phyloP scores from a whole-genome alignment of 768 basidiomycete species.

The Amanita polypyramis region DNA sequence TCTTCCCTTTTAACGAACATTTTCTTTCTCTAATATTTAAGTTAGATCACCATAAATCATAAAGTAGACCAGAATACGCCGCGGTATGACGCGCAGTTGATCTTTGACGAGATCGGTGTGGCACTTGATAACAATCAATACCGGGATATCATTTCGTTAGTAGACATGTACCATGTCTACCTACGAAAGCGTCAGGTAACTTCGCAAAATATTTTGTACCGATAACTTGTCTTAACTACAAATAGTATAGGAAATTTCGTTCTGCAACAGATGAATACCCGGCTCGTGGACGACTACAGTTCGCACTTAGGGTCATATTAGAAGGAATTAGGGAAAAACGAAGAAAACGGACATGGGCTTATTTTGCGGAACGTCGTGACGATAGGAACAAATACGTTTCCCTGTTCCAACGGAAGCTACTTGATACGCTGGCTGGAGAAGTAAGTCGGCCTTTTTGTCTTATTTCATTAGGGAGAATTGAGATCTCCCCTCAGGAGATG shows the following conservation, averaged over 20 bases:
- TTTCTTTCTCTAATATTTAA: slow-evolving; percentile 4
- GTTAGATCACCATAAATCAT: slow-evolving; percentile 74
- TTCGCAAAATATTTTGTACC: background rate
- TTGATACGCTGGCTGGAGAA: slow-evolving; percentile 37
- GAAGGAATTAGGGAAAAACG: slow-evolving; percentile 76
- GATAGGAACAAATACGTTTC: slow-evolving; percentile 79
- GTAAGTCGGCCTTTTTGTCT: slow-evolving; percentile 29
- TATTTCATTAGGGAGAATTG: background rate
- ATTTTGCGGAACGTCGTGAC: slow-evolving; percentile 81
- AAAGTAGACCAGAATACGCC: slow-evolving; percentile 64
- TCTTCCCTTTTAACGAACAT: slow-evolving; percentile 2
- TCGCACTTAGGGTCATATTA: slow-evolving; percentile 72
- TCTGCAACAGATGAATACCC: slow-evolving; percentile 54
- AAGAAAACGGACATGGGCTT: slow-evolving; percentile 85
- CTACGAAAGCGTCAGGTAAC: slow-evolving; percentile 69
- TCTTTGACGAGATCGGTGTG: slow-evolving; percentile 91
- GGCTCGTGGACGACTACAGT: slow-evolving; percentile 61
- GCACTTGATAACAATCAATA: slow-evolving; percentile 91
- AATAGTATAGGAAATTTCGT: slow-evolving; percentile 75
- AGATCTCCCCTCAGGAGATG: slow-evolving; percentile 31
- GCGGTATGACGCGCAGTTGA: slow-evolving; percentile 75
- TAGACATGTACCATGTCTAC: slow-evolving; percentile 97
- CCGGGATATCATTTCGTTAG: slow-evolving; percentile 80
- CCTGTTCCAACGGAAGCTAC: slow-evolving; percentile 69
- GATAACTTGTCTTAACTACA: background rate